These are phyloP conservation scores for Tagetes erecta DNA, from an alignment of 129 eudicot genomes.

Conservation along the genomic window DNA sequence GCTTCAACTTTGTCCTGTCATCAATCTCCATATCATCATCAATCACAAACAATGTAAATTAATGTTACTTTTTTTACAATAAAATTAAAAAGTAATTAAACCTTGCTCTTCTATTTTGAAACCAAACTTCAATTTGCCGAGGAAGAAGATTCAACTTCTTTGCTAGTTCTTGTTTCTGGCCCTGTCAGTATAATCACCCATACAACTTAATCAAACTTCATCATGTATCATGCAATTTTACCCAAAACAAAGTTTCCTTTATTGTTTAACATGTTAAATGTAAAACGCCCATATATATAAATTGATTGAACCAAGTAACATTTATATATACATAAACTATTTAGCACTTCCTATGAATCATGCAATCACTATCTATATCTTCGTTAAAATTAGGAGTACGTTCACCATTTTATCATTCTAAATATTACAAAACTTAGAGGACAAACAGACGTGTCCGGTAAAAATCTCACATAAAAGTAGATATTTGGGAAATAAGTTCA, in stretches of 20 bases:
- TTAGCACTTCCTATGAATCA: background rate
- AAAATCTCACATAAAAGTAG: too few relatives aligned
- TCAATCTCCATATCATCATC: background rate
- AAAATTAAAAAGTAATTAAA: constrained; percentile 7
- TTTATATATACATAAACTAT: background rate
- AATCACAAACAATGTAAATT: background rate
- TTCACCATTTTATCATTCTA: too few relatives aligned
- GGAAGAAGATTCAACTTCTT: constrained; percentile 56
- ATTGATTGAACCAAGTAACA: too few relatives aligned
- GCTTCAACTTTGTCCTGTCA: constrained; percentile 77
- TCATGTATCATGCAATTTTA: background rate
- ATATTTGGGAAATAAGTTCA: too few relatives aligned
- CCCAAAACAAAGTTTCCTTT: background rate
- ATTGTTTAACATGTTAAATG: background rate
- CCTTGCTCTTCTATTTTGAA: constrained; percentile 76
- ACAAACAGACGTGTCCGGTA: too few relatives aligned
- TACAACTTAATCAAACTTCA: background rate
- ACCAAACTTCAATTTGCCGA: constrained; percentile 82
- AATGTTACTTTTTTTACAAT: background rate
- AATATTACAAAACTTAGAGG: too few relatives aligned
- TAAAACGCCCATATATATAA: too few relatives aligned
- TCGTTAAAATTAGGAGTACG: too few relatives aligned
- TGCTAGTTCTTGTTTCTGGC: constrained; percentile 59
- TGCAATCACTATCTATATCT: background rate
- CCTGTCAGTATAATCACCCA: constrained; percentile 35